Percentiles rank a stretch among this genome's conserved stretches.
Conservation (phyloP, 2,329 filamentous ascomycete genomes). For the Trichoderma gracile region DNA sequence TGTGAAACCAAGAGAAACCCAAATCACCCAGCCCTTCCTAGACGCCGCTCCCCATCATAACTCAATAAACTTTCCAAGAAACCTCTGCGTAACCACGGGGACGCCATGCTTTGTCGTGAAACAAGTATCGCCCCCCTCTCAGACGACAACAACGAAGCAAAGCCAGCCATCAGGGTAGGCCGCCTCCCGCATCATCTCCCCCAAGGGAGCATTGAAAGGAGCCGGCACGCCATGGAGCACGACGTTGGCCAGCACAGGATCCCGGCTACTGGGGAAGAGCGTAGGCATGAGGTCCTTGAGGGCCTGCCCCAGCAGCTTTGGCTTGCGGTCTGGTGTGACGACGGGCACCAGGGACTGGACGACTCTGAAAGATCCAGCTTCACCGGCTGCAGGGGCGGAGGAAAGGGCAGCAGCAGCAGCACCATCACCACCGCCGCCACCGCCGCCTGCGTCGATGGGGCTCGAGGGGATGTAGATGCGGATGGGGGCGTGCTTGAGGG, state of each 20-base stretch:
- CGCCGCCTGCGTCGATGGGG: conserved; percentile 45
- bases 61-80: not conserved
- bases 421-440: conserved; percentile 30
- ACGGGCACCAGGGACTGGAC: conserved; percentile 74
- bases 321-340: conserved; percentile 38
- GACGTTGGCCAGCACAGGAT: conserved; percentile 79
- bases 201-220: conserved; percentile 76
- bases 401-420: conserved; percentile 29
- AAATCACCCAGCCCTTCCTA: not conserved
- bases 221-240: conserved; percentile 83
- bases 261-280: conserved; percentile 83
- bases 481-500: conserved; percentile 80
- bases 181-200: conserved; percentile 78
- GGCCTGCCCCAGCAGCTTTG: conserved; percentile 68
- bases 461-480: conserved; percentile 79
- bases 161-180: conserved; percentile 93
- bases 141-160: conserved; percentile 75
- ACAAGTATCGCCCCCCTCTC: conserved; percentile 43
- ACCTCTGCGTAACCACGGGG: not conserved
- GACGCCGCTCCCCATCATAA: not conserved
- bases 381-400: conserved; percentile 28
- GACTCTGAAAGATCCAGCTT: conserved; percentile 62
- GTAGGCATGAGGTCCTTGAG: conserved; percentile 74
- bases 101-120: conserved; percentile 26
- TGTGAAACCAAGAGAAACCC: not conserved